Evolutionary conservation across 2,329 filamentous ascomycete species (phyloP).

Genomic region (Cytospora mali): DNA sequence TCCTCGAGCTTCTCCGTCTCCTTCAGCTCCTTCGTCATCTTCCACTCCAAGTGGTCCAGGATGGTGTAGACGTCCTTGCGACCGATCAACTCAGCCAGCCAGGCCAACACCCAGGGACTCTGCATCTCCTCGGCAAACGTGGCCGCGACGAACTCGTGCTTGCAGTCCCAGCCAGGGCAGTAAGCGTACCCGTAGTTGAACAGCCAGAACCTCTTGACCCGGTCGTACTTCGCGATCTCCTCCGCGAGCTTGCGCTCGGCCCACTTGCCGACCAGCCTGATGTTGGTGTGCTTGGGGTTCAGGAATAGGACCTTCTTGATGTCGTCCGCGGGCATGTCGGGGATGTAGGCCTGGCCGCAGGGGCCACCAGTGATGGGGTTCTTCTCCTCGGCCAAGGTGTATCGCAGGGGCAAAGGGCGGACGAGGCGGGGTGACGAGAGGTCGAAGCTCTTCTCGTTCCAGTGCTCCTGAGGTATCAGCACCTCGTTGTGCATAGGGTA

Average conservation of each 20-base stretch:
- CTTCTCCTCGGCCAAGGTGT: constrained; percentile 5
- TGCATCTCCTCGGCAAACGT: constrained; percentile 20
- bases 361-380: neutral
- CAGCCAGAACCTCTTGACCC: constrained; percentile 25
- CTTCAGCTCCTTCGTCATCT: constrained; percentile 4
- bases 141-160: constrained; percentile 10
- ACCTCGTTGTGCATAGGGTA: neutral
- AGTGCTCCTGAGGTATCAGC: neutral
- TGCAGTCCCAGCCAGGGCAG: constrained; percentile 15
- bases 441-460: constrained; percentile 10
- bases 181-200: constrained; percentile 10
- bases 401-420: constrained; percentile 9
- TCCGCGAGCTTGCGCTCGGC: constrained; percentile 18
- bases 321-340: constrained; percentile 14
- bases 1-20: neutral
- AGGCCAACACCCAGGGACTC: constrained; percentile 20
- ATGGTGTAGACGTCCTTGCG: constrained; percentile 5
- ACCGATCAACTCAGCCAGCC: constrained; percentile 23
- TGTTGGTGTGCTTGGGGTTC: neutral
- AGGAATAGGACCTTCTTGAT: constrained; percentile 25
- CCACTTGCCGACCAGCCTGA: constrained; percentile 12
- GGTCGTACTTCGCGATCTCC: constrained; percentile 22
- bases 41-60: constrained; percentile 3
- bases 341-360: neutral
- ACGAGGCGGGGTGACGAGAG: constrained; percentile 14